phyloP scores from a whole-genome alignment of 2,329 filamentous ascomycete genomes.

The Xylariaceae sp. region DNA sequence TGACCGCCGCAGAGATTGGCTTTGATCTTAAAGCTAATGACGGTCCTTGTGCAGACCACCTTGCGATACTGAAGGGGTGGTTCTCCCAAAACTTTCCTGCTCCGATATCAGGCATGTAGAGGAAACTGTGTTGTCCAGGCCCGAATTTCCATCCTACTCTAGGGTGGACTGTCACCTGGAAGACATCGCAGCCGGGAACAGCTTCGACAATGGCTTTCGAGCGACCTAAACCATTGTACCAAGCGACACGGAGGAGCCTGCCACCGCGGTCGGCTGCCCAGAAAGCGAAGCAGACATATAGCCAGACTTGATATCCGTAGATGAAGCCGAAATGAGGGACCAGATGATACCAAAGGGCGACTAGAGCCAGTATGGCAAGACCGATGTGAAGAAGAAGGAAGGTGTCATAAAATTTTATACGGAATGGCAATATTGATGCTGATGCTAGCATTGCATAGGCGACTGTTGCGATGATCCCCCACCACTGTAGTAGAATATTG shows the following conservation, averaged over 20 bases:
- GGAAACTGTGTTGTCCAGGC: slow-evolving; percentile 18
- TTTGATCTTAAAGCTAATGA: not conserved
- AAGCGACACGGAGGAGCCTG: slow-evolving; percentile 16
- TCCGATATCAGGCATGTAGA: slow-evolving; percentile 19
- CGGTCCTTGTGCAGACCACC: slow-evolving; percentile 9
- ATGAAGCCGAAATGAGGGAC: slow-evolving; percentile 20
- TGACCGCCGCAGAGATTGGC: not conserved
- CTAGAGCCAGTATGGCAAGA: slow-evolving; percentile 24
- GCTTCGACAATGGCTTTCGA: slow-evolving; percentile 12
- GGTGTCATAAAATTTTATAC: slow-evolving; percentile 27
- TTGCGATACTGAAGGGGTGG: slow-evolving; percentile 25
- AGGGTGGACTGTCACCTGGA: slow-evolving; percentile 19
- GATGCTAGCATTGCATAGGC: slow-evolving; percentile 23
- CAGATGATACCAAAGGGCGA: slow-evolving; percentile 26
- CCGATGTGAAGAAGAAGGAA: slow-evolving; percentile 30
- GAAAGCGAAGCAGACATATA: slow-evolving; percentile 24
- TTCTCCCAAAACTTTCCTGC: slow-evolving; percentile 23
- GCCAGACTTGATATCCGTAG: slow-evolving; percentile 27
- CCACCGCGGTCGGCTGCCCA: slow-evolving; percentile 23
- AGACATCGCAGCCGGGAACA: slow-evolving; percentile 13
- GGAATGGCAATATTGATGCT: slow-evolving; percentile 26
- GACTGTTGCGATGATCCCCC: slow-evolving; percentile 27
- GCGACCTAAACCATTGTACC: slow-evolving; percentile 19
- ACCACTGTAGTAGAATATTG: slow-evolving; percentile 12
- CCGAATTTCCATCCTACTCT: slow-evolving; percentile 7